These are phyloP conservation scores for Russula vinacea DNA, from an alignment of 768 basidiomycete species.

Conservation along the genomic window DNA sequence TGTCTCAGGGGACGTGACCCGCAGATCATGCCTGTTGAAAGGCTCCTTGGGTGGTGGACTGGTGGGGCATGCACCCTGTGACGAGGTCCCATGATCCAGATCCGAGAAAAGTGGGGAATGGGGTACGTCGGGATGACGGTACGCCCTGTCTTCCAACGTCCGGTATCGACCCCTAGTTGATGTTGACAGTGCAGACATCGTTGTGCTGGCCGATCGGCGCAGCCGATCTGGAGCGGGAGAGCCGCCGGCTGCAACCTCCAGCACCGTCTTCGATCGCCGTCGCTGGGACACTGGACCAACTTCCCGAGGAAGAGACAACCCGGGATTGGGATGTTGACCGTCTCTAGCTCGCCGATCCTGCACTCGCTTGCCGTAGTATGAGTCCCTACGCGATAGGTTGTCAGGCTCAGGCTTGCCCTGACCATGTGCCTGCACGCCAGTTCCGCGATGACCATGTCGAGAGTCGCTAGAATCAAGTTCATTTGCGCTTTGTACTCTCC, in stretches of 20 bases:
- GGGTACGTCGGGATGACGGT: conserved; percentile 22
- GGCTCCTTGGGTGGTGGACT: not conserved
- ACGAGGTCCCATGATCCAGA: not conserved
- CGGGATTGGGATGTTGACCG: not conserved
- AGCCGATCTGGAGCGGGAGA: not conserved
- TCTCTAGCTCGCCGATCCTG: not conserved
- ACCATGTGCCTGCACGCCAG: not conserved
- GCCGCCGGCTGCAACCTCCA: not conserved
- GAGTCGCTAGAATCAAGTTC: conserved; percentile 12
- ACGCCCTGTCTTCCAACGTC: conserved; percentile 21
- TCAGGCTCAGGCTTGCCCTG: not conserved
- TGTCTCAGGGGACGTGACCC: not conserved
- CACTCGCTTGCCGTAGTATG: not conserved
- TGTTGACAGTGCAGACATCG: not conserved
- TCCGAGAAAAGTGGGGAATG: conserved; percentile 18
- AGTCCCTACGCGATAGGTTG: not conserved
- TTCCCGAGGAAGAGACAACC: not conserved
- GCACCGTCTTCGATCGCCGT: conserved; percentile 2
- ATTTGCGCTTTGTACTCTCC: conserved; percentile 20
- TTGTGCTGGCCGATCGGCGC: not conserved
- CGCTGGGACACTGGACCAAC: not conserved
- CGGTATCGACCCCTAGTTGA: conserved; percentile 4
- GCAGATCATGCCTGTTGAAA: not conserved
- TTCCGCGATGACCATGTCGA: not conserved
- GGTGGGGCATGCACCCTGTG: not conserved